Evolutionary conservation across 2,329 filamentous ascomycete species (phyloP), one percentile per base, ranked within the genome.

Genomic region (Claviceps capensis): DNA sequence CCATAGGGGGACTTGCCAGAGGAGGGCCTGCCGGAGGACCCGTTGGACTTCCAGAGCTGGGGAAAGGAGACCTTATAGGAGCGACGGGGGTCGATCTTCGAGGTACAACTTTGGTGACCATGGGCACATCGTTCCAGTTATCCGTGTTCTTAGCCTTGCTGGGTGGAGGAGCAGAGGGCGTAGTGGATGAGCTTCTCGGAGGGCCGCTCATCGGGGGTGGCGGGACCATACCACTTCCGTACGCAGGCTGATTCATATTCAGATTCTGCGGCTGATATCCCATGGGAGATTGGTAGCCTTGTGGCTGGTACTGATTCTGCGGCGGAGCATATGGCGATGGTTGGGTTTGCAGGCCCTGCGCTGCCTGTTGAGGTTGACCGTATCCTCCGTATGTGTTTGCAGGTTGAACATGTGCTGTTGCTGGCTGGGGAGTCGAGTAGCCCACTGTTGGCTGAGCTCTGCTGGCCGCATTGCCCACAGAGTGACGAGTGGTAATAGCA

Each of bases 101-200:
- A 14, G 79, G 77, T n/a, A 85, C 76, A 51, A 78, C 72, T 71
- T 91, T 88, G 46, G 80, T 76, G 46, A 97, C 86, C 61, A 95
- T 78, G 1, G 93, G 93, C 49, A 94, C 85, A 67, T 98, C 93
- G 60, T 98, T 98, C 93, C 93, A 98, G 60, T 86, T 85, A 30
- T 83, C 80, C 56, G 83, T 83, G 57, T 85, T 84, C 62, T 82
- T 83, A 53, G 79, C 73, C 62, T 81, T 82, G 9, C 86, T 80
- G 17, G 87, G 81, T 22, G 88, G 83, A 42, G 81, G 75, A 23
- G 76, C 76, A 13, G 86, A 84, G n/a, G 83, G 78, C 38, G 81
- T 82, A 19, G 51, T 38, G 26, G 79, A 75, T 55, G 79, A 81
- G 56, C 85, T 80, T 50, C 58, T 53, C 8, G 73, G 70, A 52